phyloP scores from a whole-genome alignment of 1,139 yeast species.

The Sugiyamaella pinicola region DNA sequence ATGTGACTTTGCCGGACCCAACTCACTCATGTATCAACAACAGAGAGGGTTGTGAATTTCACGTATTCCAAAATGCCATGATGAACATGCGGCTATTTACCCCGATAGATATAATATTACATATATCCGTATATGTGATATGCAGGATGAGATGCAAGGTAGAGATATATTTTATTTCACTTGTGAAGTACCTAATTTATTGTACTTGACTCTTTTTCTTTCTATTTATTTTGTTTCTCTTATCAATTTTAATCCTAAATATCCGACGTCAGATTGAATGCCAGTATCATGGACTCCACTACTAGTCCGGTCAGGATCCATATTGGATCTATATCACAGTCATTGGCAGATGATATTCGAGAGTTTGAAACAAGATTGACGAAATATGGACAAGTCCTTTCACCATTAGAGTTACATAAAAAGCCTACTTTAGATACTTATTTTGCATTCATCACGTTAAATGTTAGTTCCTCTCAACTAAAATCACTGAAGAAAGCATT shows the following conservation, averaged over 20 bases:
- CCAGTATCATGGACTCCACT: background rate
- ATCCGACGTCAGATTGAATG: background rate
- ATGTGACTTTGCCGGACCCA: background rate
- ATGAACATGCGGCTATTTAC: background rate
- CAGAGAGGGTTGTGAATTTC: background rate
- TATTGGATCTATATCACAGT: conserved; percentile 66
- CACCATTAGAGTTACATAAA: conserved; percentile 52
- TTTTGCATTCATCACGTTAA: conserved; percentile 70
- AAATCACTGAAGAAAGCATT: conserved; percentile 56
- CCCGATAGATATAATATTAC: background rate
- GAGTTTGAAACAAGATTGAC: conserved; percentile 52
- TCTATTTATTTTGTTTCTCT: background rate
- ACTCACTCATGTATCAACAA: background rate
- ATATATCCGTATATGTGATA: background rate
- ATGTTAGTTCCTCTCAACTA: conserved; percentile 50
- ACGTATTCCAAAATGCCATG: background rate
- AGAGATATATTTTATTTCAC: background rate
- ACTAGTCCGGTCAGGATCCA: conserved; percentile 50
- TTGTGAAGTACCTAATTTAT: too few species aligned
- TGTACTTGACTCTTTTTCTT: background rate
- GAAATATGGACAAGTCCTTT: conserved; percentile 52
- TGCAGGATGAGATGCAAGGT: background rate
- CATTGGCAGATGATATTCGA: conserved; percentile 49
- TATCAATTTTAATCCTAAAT: background rate
- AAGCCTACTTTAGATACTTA: conserved; percentile 54